phyloP scores from a whole-genome alignment of 2,329 filamentous ascomycete genomes.

The Didymosphaeria variabile region DNA sequence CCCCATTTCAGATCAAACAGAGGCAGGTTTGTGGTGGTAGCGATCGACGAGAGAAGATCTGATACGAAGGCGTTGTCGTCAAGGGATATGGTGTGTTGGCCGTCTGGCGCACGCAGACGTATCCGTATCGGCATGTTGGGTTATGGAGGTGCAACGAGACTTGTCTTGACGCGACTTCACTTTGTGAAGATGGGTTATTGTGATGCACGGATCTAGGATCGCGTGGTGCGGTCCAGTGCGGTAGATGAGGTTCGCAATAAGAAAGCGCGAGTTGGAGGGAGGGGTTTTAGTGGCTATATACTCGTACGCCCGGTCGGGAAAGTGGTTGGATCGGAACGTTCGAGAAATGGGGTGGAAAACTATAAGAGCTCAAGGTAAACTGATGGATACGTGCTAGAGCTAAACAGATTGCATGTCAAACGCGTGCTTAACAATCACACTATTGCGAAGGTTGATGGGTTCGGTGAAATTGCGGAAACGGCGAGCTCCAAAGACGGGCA shows the following conservation, averaged over 20 bases:
- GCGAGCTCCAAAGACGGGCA: conserved; percentile 20
- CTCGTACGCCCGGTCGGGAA: conserved; percentile 11
- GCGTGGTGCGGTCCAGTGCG: not conserved
- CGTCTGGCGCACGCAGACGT: conserved; percentile 77
- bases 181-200: too few relatives aligned
- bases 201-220: not conserved
- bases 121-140: conserved; percentile 69
- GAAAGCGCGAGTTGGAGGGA: not conserved
- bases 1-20: conserved; percentile 83
- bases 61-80: conserved; percentile 72
- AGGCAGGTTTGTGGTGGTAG: conserved; percentile 69
- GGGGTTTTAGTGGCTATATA: not conserved
- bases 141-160: not conserved
- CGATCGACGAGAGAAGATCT: conserved; percentile 69
- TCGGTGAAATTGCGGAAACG: conserved; percentile 25
- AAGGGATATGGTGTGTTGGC: conserved; percentile 74
- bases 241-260: not conserved
- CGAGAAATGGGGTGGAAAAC: conserved; percentile 12
- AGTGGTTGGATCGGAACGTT: conserved; percentile 14
- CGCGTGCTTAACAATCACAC: conserved; percentile 6
- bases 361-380: not conserved
- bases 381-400: not conserved
- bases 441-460: not conserved
- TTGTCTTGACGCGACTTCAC: not conserved
- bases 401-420: not conserved